phyloP scores from a whole-genome alignment of 2,329 filamentous ascomycete species.

The Penicillium crustosum region DNA sequence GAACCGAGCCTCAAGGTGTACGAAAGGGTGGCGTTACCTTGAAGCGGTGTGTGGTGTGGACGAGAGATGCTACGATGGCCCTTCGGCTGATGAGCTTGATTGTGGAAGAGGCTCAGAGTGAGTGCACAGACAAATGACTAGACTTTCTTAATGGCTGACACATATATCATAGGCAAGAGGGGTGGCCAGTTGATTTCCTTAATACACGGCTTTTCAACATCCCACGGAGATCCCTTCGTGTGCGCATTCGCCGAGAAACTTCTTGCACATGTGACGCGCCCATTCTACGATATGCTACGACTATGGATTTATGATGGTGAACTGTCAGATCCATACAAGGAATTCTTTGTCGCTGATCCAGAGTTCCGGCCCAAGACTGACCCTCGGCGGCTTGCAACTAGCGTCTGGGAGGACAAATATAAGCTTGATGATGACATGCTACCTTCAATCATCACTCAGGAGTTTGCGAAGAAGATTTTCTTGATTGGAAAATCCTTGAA shows the following conservation, averaged over 20 bases:
- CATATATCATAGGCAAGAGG: slow-evolving; percentile 55
- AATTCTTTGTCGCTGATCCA: slow-evolving; percentile 93
- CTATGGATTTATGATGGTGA: slow-evolving; percentile 99
- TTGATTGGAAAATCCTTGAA: slow-evolving; percentile 97
- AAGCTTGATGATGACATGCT: slow-evolving; percentile 81
- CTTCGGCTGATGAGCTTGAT: slow-evolving; percentile 90
- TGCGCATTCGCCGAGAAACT: slow-evolving; percentile 89
- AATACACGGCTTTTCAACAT: slow-evolving; percentile 89
- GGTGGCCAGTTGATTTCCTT: slow-evolving; percentile 91
- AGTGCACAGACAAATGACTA: slow-evolving; percentile 26
- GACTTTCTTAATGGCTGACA: slow-evolving; percentile 12
- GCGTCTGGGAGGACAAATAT: slow-evolving; percentile 98
- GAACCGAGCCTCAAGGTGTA: slow-evolving; percentile 65
- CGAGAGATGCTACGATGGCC: slow-evolving; percentile 93
- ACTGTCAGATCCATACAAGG: slow-evolving; percentile 88
- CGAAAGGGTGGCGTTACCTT: slow-evolving; percentile 88
- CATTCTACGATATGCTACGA: slow-evolving; percentile 94
- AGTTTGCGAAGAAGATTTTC: slow-evolving; percentile 95
- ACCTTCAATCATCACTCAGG: slow-evolving; percentile 86
- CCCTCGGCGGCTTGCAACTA: slow-evolving; percentile 63
- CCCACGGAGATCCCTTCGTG: slow-evolving; percentile 93
- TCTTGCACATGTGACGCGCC: slow-evolving; percentile 79
- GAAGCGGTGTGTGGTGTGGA: slow-evolving; percentile 96
- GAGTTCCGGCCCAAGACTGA: slow-evolving; percentile 54
- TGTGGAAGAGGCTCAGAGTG: slow-evolving; percentile 81